Evolutionary conservation across 106 monocot genomes (phyloP).

Genomic region (Narthecium ossifragum): DNA sequence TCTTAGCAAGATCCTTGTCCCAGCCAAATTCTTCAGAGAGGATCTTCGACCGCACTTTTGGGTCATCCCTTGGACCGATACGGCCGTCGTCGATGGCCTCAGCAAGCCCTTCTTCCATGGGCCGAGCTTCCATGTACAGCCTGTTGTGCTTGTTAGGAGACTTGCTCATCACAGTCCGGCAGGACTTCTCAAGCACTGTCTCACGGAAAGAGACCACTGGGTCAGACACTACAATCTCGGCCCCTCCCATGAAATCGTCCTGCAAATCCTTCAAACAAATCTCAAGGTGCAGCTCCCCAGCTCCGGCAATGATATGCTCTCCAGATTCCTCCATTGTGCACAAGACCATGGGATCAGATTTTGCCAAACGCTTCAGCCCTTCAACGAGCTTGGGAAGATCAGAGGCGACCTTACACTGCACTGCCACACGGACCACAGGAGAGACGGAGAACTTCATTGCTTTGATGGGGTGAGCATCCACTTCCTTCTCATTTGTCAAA

Average conservation of each 20-base stretch:
- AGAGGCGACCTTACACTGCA: slow-evolving; percentile 45
- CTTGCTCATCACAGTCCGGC: slow-evolving; percentile 43
- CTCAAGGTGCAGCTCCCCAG: slow-evolving; percentile 48
- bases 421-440: slow-evolving; percentile 48
- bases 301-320: slow-evolving; percentile 43
- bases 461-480: slow-evolving; percentile 39
- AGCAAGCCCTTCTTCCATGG: slow-evolving; percentile 35
- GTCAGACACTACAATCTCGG: slow-evolving; percentile 35
- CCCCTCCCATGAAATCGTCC: slow-evolving; percentile 56
- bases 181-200: slow-evolving; percentile 43
- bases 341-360: slow-evolving; percentile 49
- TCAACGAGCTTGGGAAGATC: slow-evolving; percentile 52
- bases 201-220: slow-evolving; percentile 50
- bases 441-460: slow-evolving; percentile 55
- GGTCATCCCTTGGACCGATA: slow-evolving; percentile 45
- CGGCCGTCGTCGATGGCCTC: slow-evolving; percentile 44
- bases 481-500: slow-evolving; percentile 46
- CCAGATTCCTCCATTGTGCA: slow-evolving; percentile 43
- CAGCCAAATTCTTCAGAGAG: slow-evolving; percentile 39
- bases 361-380: slow-evolving; percentile 39
- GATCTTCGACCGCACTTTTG: slow-evolving; percentile 34
- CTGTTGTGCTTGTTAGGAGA: slow-evolving; percentile 51
- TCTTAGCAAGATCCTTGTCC: slow-evolving; percentile 59
- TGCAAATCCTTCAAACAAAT: slow-evolving; percentile 45
- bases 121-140: slow-evolving; percentile 48